Percentiles rank a stretch among this genome's conserved stretches.
Conservation (phyloP, 495 filamentous ascomycete genomes). For the Hypoxylon trugodes region DNA sequence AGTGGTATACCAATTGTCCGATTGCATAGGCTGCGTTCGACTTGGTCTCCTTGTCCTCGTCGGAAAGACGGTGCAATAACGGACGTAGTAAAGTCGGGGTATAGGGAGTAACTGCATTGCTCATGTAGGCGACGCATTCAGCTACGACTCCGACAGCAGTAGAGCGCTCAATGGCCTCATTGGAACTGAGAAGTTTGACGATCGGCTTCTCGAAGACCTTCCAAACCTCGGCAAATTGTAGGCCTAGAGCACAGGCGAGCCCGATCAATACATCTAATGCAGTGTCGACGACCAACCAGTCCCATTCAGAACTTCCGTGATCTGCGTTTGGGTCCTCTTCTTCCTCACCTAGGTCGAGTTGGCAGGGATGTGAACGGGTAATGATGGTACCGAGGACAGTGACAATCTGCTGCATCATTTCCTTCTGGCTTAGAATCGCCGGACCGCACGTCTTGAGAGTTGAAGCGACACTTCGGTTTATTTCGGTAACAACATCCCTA, state of each 20-base stretch:
- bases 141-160: constrained; percentile 91
- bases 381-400: constrained; percentile 78
- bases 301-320: constrained; percentile 91
- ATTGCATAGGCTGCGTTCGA: constrained; percentile 93
- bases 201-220: constrained; percentile 92
- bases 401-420: constrained; percentile 62
- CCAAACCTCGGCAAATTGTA: constrained; percentile 85
- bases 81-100: constrained; percentile 79
- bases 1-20: constrained; percentile 83
- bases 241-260: constrained; percentile 81
- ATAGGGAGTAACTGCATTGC: constrained; percentile 74
- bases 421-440: constrained; percentile 76
- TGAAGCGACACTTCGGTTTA: constrained; percentile 93
- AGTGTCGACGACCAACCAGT: constrained; percentile 96
- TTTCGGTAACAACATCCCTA: constrained; percentile 89
- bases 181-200: constrained; percentile 84
- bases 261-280: constrained; percentile 88
- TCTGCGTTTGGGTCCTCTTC: constrained; percentile 71
- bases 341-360: constrained; percentile 85
- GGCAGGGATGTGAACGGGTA: constrained; percentile 89
- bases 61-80: constrained; percentile 83
- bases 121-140: constrained; percentile 91
- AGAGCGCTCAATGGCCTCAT: constrained; percentile 83
- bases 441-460: constrained; percentile 93
- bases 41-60: constrained; percentile 91